Percentiles rank a stretch among this genome's conserved stretches.
phyloP scores from a whole-genome alignment of 768 basidiomycete species.

The Polyporus arcularius region DNA sequence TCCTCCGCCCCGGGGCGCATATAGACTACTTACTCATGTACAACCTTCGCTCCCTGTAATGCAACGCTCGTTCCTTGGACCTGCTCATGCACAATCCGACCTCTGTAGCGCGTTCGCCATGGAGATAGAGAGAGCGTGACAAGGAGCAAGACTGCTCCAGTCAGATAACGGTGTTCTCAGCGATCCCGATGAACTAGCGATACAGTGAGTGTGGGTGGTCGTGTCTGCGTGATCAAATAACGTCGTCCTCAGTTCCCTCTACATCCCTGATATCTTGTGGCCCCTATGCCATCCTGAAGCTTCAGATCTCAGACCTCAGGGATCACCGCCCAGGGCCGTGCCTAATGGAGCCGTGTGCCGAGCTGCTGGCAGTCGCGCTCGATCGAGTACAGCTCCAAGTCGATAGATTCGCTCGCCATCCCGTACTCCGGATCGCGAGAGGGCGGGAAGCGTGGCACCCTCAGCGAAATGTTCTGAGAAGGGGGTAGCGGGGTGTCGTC shows the following conservation, averaged over 20 bases:
- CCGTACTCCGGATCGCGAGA: not conserved
- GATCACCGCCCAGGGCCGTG: not conserved
- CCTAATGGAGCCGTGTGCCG: conserved; percentile 19
- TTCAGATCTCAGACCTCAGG: too few relatives aligned
- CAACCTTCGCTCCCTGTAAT: too few relatives aligned
- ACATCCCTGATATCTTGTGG: not conserved
- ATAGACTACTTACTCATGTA: too few relatives aligned
- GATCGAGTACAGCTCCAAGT: conserved; percentile 30
- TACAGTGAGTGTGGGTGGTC: conserved; percentile 6
- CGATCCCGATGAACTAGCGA: conserved; percentile 15
- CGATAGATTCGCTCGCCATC: conserved; percentile 6
- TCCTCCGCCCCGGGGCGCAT: too few relatives aligned
- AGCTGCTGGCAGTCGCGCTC: conserved; percentile 30
- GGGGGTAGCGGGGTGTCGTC: not conserved
- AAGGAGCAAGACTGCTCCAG: too few relatives aligned
- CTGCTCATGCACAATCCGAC: too few relatives aligned
- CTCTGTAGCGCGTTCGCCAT: too few relatives aligned
- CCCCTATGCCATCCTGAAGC: too few relatives aligned
- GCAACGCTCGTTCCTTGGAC: too few relatives aligned
- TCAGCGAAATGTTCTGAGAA: not conserved
- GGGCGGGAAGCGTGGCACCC: conserved; percentile 1
- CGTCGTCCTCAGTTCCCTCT: conserved; percentile 5
- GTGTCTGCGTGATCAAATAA: conserved; percentile 9
- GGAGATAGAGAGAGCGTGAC: too few relatives aligned
- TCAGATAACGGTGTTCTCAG: not conserved